Base-by-base conservation (phyloP, 257 asterid genomes). In the Lycium ferocissimum region DNA sequence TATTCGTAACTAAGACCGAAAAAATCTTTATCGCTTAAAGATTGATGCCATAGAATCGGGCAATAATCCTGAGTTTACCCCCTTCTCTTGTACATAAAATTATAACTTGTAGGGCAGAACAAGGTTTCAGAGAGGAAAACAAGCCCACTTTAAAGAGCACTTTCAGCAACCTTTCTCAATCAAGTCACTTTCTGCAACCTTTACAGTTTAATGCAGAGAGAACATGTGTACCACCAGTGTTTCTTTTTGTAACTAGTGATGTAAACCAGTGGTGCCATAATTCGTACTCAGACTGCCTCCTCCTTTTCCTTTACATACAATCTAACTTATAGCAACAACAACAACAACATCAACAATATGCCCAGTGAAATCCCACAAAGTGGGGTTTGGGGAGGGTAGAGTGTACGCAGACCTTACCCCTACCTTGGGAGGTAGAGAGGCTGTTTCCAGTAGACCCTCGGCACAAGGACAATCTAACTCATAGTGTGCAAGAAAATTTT, bases 171-270 rank as follows among this genome's bases (percentile, higher is more conserved):
- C 38, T 47, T 47, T 47, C 43, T 49, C 18, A 14, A 43, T 43
- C 57, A 71, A 71, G 35, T 6, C 81, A 73, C 81, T 47, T 73
- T 73, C 81, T 20, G 45, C 45, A 51, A 76, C 63, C 11, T 76
- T 76, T 51, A 26, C 13, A 22, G 58, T 51, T 49, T 76, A 76
- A 76, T 51, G 63, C 22, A 3, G 22, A 4, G 14, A 76, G 62
- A 76, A 76, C 14, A 76, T 76, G 61, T 26, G 63, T 13, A 76
- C 8, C 62, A 47, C 81, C 63, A 76, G 7, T 7, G 14, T 76
- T 75, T 76, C 26, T 51, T 51, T 12, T 26, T 45, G 81, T 26
- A 49, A 76, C 22, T 49, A 76, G 62, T 49, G 22, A 76, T 49
- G 63, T 13, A 22, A 22, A 22, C 45, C 51, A 76, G 81, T 51